phyloP scores from a whole-genome alignment of 176 grass and related monocot genomes.

The Bromus sterilis region DNA sequence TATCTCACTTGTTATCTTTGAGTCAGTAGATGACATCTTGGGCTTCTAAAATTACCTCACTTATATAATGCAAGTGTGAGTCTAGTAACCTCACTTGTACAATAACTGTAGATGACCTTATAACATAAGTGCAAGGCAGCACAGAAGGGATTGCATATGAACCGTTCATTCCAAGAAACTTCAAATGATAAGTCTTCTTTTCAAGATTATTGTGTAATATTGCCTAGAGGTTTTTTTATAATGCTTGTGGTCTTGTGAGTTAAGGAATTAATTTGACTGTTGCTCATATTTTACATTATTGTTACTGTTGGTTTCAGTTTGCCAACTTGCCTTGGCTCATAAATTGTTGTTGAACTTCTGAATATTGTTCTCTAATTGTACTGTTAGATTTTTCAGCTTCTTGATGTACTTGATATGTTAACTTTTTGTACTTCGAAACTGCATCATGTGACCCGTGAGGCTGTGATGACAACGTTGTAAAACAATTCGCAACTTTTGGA shows the following conservation, averaged over 20 bases:
- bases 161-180: background rate
- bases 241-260: background rate
- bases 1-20: background rate
- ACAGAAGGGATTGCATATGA: background rate
- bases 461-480: constrained; percentile 1
- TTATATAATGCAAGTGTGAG: too few relatives aligned
- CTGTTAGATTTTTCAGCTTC: background rate
- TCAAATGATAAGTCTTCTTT: background rate
- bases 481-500: background rate
- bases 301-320: background rate
- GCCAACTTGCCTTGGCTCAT: background rate
- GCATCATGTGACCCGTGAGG: background rate
- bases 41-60: background rate
- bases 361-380: background rate
- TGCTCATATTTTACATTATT: background rate
- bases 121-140: background rate
- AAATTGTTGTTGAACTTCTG: background rate
- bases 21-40: too few relatives aligned
- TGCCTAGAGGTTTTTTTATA: background rate
- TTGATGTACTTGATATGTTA: too few relatives aligned
- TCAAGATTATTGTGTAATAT: background rate
- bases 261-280: background rate
- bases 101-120: background rate
- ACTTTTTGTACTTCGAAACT: too few relatives aligned
- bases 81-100: too few relatives aligned